These are phyloP conservation scores for Paradendryphiella salina DNA, from an alignment of 2,329 filamentous ascomycete genomes.

Conservation along the genomic window DNA sequence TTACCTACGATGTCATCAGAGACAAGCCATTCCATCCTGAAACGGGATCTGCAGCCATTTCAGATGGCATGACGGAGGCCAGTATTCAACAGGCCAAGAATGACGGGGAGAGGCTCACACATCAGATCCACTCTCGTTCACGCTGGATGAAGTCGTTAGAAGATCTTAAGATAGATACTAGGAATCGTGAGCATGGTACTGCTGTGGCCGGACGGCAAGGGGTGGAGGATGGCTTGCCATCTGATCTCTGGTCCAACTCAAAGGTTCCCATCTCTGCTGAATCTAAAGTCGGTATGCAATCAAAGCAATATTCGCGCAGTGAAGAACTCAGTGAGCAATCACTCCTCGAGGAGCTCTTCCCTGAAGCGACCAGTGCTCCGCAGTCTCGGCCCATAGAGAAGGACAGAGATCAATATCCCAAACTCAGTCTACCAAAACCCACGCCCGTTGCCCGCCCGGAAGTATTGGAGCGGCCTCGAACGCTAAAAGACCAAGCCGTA, in stretches of 20 bases:
- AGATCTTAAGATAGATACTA: background rate
- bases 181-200: background rate
- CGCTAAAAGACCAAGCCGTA: constrained; percentile 24
- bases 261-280: background rate
- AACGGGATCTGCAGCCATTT: no score
- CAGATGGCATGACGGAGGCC: no score
- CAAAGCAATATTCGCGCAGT: constrained; percentile 3
- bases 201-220: background rate
- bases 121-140: constrained; percentile 21
- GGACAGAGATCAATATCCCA: constrained; percentile 30
- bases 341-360: constrained; percentile 58
- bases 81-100: background rate
- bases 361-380: constrained; percentile 47
- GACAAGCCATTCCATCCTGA: background rate
- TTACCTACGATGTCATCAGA: background rate
- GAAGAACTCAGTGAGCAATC: constrained; percentile 37
- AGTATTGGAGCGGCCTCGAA: constrained; percentile 5
- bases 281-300: background rate
- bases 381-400: constrained; percentile 18
- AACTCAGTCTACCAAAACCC: constrained; percentile 31
- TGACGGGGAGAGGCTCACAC: constrained; percentile 16
- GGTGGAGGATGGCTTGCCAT: background rate
- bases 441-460: constrained; percentile 15
- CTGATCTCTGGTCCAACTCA: background rate
- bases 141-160: constrained; percentile 19